Evolutionary conservation across 129 eudicot genomes (phyloP).

Genomic region (Escallonia herrerae): DNA sequence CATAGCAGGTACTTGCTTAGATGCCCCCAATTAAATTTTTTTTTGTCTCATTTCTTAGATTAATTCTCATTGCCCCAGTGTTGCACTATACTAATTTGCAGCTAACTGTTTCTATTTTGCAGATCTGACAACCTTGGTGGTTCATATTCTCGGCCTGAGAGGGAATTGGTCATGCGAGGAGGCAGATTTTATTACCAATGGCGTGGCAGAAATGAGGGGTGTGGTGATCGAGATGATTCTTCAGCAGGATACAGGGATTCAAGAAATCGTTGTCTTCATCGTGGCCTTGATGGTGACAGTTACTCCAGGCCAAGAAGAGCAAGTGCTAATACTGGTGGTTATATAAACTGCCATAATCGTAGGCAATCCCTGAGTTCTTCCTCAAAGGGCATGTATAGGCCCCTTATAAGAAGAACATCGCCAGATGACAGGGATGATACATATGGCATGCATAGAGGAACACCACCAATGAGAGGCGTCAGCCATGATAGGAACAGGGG

Average conservation of each 20-base stretch:
- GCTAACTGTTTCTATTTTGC: constrained; percentile 8
- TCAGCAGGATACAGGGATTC: constrained; percentile 28
- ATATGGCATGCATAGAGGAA: constrained; percentile 30
- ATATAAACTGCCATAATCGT: constrained; percentile 22
- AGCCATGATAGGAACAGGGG: constrained; percentile 40
- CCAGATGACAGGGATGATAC: constrained; percentile 44
- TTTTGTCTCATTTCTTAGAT: background rate
- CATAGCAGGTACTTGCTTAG: constrained; percentile 33
- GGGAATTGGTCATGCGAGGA: constrained; percentile 30
- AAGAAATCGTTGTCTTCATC: constrained; percentile 29
- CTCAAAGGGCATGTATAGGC: constrained; percentile 31
- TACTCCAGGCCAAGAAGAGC: constrained; percentile 36
- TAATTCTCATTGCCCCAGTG: background rate
- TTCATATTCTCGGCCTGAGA: constrained; percentile 30
- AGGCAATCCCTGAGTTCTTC: constrained; percentile 29
- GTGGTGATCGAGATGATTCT: constrained; percentile 35
- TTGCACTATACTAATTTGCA: background rate
- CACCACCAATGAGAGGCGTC: constrained; percentile 24
- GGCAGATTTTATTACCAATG: constrained; percentile 15
- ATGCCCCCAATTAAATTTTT: background rate
- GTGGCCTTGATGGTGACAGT: constrained; percentile 21
- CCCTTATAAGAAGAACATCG: constrained; percentile 38
- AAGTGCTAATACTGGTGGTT: constrained; percentile 25
- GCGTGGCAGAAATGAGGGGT: constrained; percentile 26
- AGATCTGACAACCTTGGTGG: constrained; percentile 24